Base-by-base conservation (phyloP, 2,329 filamentous ascomycete genomes). In the Emergomyces orientalis region DNA sequence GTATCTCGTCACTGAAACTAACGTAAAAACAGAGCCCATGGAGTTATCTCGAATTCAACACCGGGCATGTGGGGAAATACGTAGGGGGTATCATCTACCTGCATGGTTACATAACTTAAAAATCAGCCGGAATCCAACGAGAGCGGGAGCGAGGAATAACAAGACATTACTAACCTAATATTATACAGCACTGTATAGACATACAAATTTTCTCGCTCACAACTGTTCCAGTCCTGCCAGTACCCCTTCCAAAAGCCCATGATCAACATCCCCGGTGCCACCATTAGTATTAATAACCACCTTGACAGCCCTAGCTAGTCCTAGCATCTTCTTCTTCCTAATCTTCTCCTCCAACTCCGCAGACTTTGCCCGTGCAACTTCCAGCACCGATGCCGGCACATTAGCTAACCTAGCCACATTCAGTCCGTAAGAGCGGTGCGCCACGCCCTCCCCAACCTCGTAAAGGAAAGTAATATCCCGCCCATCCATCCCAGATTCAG, bases 381-480 rank as follows among this genome's bases (percentile, higher is more conserved):
- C 89, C 41, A 97, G 80, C 22, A 97, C 84, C 62, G 84, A 80
- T 63, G 83, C 82, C 0, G 93, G 91, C 51, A 99, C 83, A 60
- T 87, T 87, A 2, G 94, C 94, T 61, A 99, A 77, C 55, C 90
- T 82, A 17, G 94, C 94, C 27, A 97, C 94, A 74, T 97, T 97
- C 63, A 99, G 69, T 0, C 95, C 94, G 73, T 99, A 99, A 22
- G 90, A 95, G 5, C 94, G 84, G 79, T 97, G 92, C 9, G 94
- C 93, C 13, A 96, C 90, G 13, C 94, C 94, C 67, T 94, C 90
- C 0, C 85, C 88, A 1, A 97, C 88, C 73, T 97, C 91, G 72
- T 99, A 99, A 58, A 99, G 75, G 71, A 99, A 99, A 0, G 94
- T 97, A 52, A 99, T 88, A 55, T 96, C 88, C 66, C 91, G 59